Percentiles rank a stretch among this genome's conserved stretches.
Evolutionary conservation across 1,284 basidiomycete species (phyloP).

Genomic region (Ustilago bromivora): DNA sequence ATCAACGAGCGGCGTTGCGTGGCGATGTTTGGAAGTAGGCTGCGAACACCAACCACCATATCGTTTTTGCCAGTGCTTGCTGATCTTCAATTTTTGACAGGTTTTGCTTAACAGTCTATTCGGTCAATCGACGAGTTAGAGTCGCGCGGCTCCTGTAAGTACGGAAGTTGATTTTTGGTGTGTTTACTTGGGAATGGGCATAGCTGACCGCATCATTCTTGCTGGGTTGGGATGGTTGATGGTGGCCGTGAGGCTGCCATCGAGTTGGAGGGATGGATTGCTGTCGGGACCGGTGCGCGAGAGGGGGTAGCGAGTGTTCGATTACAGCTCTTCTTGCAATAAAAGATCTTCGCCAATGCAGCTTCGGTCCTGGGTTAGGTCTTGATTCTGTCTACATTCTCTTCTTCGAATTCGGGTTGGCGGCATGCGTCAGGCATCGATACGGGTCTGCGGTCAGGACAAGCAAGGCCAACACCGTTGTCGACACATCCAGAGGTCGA

Average conservation of each 20-base stretch:
- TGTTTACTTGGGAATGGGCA: too few relatives aligned
- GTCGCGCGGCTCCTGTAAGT: too few relatives aligned
- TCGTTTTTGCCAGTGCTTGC: neutral
- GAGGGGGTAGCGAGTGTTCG: slow-evolving; percentile 10
- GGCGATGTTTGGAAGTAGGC: too few relatives aligned
- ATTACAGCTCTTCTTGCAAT: slow-evolving; percentile 10
- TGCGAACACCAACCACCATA: slow-evolving; percentile 1
- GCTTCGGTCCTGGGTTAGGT: slow-evolving; percentile 12
- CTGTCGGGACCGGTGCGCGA: slow-evolving; percentile 3
- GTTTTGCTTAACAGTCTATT: neutral
- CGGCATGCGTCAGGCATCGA: neutral
- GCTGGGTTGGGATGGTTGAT: too few relatives aligned
- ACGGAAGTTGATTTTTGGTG: too few relatives aligned
- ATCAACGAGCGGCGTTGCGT: too few relatives aligned
- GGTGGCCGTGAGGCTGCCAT: too few relatives aligned
- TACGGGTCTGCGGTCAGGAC: slow-evolving; percentile 3
- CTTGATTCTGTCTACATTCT: neutral
- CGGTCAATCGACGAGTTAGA: too few relatives aligned
- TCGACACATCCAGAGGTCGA: neutral
- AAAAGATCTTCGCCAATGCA: slow-evolving; percentile 21
- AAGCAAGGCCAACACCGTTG: neutral
- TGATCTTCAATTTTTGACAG: neutral
- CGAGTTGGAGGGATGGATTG: neutral
- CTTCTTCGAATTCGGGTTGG: neutral
- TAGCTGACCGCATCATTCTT: too few relatives aligned